Evolutionary conservation across 441 rosid species (phyloP).

Genomic region (Flueggea neowawraea): DNA sequence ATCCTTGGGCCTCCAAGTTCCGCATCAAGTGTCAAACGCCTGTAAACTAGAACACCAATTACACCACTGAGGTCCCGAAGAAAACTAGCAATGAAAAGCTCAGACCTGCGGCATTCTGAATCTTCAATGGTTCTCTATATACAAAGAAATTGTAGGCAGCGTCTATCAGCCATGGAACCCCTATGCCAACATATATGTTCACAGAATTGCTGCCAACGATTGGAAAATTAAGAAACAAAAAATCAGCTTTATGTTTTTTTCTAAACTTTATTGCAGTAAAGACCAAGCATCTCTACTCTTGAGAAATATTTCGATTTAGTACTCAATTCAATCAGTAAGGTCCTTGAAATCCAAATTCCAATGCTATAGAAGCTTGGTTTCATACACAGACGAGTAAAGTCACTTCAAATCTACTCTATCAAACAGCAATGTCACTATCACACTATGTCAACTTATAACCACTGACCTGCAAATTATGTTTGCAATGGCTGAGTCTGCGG

Average conservation of each 20-base stretch:
- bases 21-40: conserved; percentile 74
- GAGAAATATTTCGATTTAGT: no score
- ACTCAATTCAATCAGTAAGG: no score
- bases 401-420: no score
- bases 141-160: conserved; percentile 72
- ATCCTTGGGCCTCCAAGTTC: conserved; percentile 90
- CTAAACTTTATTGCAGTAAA: no score
- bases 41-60: conserved; percentile 75
- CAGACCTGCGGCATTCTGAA: conserved; percentile 68
- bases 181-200: conserved; percentile 86
- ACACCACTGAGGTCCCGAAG: conserved; percentile 75
- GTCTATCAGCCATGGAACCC: conserved; percentile 87
- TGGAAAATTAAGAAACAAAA: background rate
- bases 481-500: conserved; percentile 94
- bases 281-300: no score
- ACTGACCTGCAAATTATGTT: conserved; percentile 94
- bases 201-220: conserved; percentile 71
- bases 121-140: conserved; percentile 60
- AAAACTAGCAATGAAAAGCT: conserved; percentile 83
- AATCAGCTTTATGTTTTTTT: background rate
- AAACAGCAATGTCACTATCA: no score
- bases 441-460: no score
- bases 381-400: no score
- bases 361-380: no score
- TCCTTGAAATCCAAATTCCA: no score